These are phyloP conservation scores for Lactifluus piperatus DNA, from an alignment of 768 basidiomycete species.

Conservation along the genomic window DNA sequence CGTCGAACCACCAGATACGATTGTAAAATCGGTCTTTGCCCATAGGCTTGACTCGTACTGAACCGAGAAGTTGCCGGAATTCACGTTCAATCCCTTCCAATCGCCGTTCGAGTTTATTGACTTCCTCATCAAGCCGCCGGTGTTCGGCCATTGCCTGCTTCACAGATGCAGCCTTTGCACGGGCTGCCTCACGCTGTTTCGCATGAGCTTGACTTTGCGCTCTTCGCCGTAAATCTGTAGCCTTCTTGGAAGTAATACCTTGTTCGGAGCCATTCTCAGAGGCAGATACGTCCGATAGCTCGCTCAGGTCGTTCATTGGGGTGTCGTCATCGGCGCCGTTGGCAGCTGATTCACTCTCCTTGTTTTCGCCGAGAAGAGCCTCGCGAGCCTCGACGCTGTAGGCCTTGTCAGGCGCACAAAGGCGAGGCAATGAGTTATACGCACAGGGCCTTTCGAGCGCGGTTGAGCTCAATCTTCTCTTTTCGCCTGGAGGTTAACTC, in stretches of 20 bases:
- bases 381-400: conserved; percentile 68
- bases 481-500: conserved; percentile 88
- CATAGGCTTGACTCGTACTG: conserved; percentile 78
- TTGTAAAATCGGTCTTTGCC: conserved; percentile 93
- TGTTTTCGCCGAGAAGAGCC: conserved; percentile 45
- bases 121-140: conserved; percentile 80
- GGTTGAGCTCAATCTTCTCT: conserved; percentile 91
- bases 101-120: conserved; percentile 69
- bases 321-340: conserved; percentile 45
- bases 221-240: conserved; percentile 36
- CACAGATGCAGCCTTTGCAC: conserved; percentile 67
- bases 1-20: conserved; percentile 98
- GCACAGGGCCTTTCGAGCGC: conserved; percentile 81
- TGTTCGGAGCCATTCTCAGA: conserved; percentile 55
- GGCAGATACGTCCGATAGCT: conserved; percentile 59
- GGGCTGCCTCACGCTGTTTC: conserved; percentile 73
- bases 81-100: conserved; percentile 88
- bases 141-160: conserved; percentile 80
- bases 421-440: conserved; percentile 28
- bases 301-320: conserved; percentile 56
- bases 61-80: conserved; percentile 82
- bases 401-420: conserved; percentile 11
- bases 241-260: conserved; percentile 25
- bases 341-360: conserved; percentile 30
- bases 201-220: conserved; percentile 52